Percentiles rank a stretch among this genome's conserved stretches.
Evolutionary conservation across 495 filamentous ascomycete species (phyloP).

Genomic region (Penicillium tannophilum): DNA sequence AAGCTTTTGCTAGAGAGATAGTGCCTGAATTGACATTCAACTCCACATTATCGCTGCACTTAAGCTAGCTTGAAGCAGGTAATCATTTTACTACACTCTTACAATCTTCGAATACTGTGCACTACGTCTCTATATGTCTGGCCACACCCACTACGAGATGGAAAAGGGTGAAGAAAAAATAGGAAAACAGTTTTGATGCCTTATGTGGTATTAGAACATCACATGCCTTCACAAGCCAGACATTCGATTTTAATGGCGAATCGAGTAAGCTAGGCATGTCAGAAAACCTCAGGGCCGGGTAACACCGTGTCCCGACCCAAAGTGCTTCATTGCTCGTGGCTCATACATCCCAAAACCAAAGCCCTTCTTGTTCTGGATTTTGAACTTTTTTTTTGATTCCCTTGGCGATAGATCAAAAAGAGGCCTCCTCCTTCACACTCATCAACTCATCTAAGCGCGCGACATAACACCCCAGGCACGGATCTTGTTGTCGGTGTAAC

Average conservation of each 20-base stretch:
- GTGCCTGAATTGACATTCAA: too few relatives aligned
- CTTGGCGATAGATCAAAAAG: constrained; percentile 38
- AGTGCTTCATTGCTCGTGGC: constrained; percentile 53
- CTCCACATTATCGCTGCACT: too few relatives aligned
- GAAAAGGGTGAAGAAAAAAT: constrained; percentile 25
- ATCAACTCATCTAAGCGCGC: constrained; percentile 49
- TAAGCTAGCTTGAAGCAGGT: too few relatives aligned
- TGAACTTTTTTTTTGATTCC: constrained; percentile 39
- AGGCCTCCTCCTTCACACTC: constrained; percentile 31
- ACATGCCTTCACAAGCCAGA: constrained; percentile 42
- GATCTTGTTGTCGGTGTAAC: constrained; percentile 99
- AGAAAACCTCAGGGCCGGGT: constrained; percentile 35
- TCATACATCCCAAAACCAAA: constrained; percentile 53
- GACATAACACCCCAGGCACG: constrained; percentile 98
- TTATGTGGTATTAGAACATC: constrained; percentile 50
- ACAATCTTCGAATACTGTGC: too few relatives aligned
- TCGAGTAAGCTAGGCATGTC: constrained; percentile 44
- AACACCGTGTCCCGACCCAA: constrained; percentile 20
- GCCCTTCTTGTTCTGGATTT: constrained; percentile 41
- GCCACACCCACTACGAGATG: background rate
- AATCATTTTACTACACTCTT: too few relatives aligned
- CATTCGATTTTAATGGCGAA: constrained; percentile 38
- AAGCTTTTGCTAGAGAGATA: background rate
- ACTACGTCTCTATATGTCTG: constrained; percentile 1
- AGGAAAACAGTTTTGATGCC: constrained; percentile 42